phyloP scores from a whole-genome alignment of 106 monocot species.

The Dendrobium officinale region DNA sequence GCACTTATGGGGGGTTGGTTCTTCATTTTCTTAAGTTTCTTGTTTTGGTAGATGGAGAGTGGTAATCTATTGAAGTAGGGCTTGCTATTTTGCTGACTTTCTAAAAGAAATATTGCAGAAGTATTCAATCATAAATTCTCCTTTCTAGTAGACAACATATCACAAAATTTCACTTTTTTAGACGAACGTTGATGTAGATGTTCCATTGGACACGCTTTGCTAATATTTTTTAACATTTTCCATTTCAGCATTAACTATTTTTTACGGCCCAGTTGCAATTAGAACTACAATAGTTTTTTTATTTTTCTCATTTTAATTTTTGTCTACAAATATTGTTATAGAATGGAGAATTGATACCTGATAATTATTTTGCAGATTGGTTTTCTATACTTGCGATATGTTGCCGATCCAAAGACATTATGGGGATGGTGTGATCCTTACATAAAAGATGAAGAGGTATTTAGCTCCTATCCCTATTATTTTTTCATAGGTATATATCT shows the following conservation, averaged over 20 bases:
- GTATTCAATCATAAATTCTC: too few species aligned
- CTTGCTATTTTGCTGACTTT: too few species aligned
- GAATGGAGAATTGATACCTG: constrained; percentile 3
- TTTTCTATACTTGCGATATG: constrained; percentile 75
- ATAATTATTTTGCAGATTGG: constrained; percentile 49
- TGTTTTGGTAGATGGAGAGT: too few species aligned
- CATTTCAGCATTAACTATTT: background rate
- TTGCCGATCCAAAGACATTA: constrained; percentile 81
- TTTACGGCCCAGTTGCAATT: background rate
- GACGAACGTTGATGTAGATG: background rate
- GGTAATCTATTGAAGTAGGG: too few species aligned
- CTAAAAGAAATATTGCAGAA: too few species aligned
- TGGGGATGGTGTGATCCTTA: constrained; percentile 91
- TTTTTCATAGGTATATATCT: background rate
- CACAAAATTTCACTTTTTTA: background rate
- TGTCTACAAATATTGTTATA: background rate
- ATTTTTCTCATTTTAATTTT: background rate
- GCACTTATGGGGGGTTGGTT: too few species aligned
- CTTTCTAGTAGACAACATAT: too few species aligned
- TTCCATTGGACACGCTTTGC: background rate
- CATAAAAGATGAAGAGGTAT: constrained; percentile 90
- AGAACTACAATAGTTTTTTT: background rate
- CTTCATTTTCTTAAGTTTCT: too few species aligned
- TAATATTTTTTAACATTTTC: background rate
- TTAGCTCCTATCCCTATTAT: background rate